phyloP scores from a whole-genome alignment of 2,329 filamentous ascomycete genomes.

The Gyromitra esculenta region DNA sequence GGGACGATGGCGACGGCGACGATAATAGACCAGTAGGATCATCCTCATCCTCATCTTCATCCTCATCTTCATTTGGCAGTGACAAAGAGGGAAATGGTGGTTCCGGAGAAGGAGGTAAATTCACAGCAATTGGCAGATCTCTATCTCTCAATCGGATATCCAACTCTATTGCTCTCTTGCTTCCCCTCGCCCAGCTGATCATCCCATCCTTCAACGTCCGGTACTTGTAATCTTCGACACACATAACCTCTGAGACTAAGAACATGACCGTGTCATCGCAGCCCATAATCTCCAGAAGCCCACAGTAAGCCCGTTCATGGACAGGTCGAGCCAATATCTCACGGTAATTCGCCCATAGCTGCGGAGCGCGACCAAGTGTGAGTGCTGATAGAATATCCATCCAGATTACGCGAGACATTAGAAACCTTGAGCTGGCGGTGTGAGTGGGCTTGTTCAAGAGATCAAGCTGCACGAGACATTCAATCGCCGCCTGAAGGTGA shows the following conservation, averaged over 20 bases:
- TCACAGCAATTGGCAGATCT: constrained; percentile 39
- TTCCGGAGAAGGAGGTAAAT: constrained; percentile 43
- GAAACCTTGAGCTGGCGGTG: constrained; percentile 29
- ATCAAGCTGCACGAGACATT: constrained; percentile 47
- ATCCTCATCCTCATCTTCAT: constrained; percentile 5
- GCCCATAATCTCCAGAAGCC: constrained; percentile 41
- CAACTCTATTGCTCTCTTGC: constrained; percentile 36
- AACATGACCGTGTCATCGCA: constrained; percentile 48
- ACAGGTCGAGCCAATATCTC: constrained; percentile 37
- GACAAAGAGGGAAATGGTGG: constrained; percentile 18
- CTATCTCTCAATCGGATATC: constrained; percentile 36
- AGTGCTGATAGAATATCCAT: constrained; percentile 51
- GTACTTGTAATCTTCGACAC: constrained; percentile 44
- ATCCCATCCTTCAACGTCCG: constrained; percentile 31
- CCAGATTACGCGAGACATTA: constrained; percentile 47
- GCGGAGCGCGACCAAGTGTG: constrained; percentile 43
- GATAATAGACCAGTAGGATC: constrained; percentile 1
- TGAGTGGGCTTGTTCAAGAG: constrained; percentile 39
- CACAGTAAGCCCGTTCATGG: constrained; percentile 32
- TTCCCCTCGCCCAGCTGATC: constrained; percentile 36
- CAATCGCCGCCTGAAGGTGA: constrained; percentile 41
- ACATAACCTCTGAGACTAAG: constrained; percentile 47
- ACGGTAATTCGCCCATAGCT: constrained; percentile 48
- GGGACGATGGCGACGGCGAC: background rate
- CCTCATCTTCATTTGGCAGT: background rate